Conservation (phyloP, 257 asterid species). For the Thymus mandschuricus region DNA sequence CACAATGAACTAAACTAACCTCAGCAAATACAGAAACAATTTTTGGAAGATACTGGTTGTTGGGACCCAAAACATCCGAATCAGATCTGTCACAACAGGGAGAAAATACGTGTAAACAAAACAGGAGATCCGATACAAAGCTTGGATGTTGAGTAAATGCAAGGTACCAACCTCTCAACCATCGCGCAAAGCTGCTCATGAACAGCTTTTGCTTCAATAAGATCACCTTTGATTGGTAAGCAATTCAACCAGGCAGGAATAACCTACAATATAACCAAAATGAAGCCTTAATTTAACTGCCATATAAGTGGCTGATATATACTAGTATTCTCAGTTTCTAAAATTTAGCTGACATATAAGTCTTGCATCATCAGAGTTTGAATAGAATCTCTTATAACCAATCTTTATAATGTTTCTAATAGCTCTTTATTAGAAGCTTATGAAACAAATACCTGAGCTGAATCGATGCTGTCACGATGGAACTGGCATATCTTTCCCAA, state of each 20-base stretch:
- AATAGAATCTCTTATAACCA: conserved; percentile 7
- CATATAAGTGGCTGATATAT: neutral
- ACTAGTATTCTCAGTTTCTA: neutral
- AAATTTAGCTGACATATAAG: neutral
- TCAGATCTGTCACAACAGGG: conserved; percentile 71
- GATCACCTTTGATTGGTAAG: conserved; percentile 89
- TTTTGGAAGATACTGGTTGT: conserved; percentile 90
- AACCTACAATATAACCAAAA: conserved; percentile 44
- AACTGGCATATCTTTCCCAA: conserved; percentile 91
- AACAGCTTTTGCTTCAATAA: conserved; percentile 91
- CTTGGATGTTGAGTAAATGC: neutral
- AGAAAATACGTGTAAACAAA: conserved; percentile 18
- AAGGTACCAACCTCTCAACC: conserved; percentile 75
- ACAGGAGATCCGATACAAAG: neutral
- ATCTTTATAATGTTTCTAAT: neutral
- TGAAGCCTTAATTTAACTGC: conserved; percentile 17
- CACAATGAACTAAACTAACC: conserved; percentile 52
- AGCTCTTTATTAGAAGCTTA: neutral
- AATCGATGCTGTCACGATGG: conserved; percentile 91
- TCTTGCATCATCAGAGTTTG: neutral
- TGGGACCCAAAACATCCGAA: conserved; percentile 79
- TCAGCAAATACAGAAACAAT: conserved; percentile 93
- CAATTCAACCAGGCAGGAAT: conserved; percentile 95
- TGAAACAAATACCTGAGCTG: conserved; percentile 66
- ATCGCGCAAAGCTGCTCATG: conserved; percentile 94